phyloP scores from a whole-genome alignment of 140 eudicot genomes.

The Stevia rebaudiana region DNA sequence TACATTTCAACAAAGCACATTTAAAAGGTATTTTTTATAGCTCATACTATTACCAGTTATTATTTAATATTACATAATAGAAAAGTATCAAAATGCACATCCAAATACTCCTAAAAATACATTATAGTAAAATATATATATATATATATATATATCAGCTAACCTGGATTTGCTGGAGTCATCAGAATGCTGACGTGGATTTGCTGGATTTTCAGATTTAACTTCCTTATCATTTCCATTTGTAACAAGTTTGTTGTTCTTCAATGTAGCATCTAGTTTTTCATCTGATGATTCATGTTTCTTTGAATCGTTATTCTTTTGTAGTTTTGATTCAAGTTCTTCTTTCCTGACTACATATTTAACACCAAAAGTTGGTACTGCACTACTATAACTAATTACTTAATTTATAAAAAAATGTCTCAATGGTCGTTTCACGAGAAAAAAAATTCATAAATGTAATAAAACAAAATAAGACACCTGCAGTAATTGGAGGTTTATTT shows the following conservation, averaged over 20 bases:
- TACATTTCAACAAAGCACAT: background rate
- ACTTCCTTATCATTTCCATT: conserved; percentile 36
- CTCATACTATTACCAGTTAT: background rate
- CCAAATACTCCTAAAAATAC: background rate
- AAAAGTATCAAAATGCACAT: background rate
- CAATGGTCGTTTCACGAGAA: background rate
- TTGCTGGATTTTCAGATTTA: conserved; percentile 30
- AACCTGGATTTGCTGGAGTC: conserved; percentile 64
- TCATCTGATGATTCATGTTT: conserved; percentile 29
- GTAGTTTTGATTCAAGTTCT: conserved; percentile 30
- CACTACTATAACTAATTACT: background rate
- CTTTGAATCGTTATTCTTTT: conserved; percentile 33
- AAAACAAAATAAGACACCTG: conserved; percentile 25
- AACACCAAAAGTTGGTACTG: conserved; percentile 11
- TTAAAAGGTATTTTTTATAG: background rate
- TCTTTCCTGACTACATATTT: conserved; percentile 31
- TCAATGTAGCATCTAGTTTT: conserved; percentile 43
- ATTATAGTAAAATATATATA: no score
- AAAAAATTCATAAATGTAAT: background rate
- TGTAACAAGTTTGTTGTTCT: conserved; percentile 27
- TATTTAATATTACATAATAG: background rate
- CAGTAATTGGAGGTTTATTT: conserved; percentile 20
- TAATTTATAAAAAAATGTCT: background rate
- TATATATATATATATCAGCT: background rate
- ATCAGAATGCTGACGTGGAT: conserved; percentile 26